Base-by-base conservation (phyloP, 805 yeast species). In the Ogataea pini region DNA sequence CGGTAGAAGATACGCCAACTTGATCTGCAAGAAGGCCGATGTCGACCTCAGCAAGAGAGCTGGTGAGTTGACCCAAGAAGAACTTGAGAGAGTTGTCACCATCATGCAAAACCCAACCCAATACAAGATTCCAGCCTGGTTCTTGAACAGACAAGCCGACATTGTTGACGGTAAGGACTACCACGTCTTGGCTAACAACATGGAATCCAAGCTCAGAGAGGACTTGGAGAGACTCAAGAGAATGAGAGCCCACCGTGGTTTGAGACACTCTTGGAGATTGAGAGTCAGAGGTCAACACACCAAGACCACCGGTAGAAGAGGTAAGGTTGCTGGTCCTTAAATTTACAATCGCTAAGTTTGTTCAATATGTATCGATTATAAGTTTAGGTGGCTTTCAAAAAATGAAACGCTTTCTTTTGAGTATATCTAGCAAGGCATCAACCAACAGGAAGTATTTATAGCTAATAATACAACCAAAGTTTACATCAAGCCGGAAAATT, bases 251-350 rank as follows among this genome's bases (percentile, higher is more conserved):
- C 99, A 94, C 94, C 85, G 98, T 81, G 99, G 99, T 92, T 86
- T 94, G 79, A 90, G 99, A 86, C 99, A 94, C 85, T 91, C 85
- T 92, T 94, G 97, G 98, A 97, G 97, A 77, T 83, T 94, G 77
- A 94, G 94, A 84, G 99, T 95, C 78, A 90, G 99, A 86, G 99
- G 99, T 82, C 99, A 94, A 85, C 99, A 94, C 84, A 94, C 99
- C 86, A 94, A 94, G 88, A 92, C 99, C 76, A 94, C 99, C 70
- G 96, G 97, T 77, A 90, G 99, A 83, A 91, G 96, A 71, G 85
- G 85, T 69, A 78, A 76, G 79, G 74, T 74, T 65, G 70, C 74
- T 51, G 59, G 61, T 51, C 64, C 68, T 41, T 41, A 41, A 41
- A 41, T 41, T 38, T 38, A 38, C 39, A 32, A 31, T 42, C 46